Evolutionary conservation across 257 asterid species (phyloP).

Genomic region (Haberlea rhodopensis): DNA sequence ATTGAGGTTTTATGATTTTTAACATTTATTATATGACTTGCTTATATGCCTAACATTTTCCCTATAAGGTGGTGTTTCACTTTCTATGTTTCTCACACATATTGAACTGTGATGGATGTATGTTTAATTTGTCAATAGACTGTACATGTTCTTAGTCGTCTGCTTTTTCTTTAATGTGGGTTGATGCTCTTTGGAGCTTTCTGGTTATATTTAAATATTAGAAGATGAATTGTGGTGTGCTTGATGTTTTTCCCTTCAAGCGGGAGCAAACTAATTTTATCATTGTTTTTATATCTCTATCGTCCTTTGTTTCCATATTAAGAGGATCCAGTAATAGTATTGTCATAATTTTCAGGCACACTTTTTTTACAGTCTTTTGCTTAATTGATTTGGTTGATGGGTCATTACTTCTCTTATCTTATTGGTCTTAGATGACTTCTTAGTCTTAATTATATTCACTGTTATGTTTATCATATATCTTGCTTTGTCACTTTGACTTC

Average conservation of each 20-base stretch:
- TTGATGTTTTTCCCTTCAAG: neutral
- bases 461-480: neutral
- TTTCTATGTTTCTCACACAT: constrained; percentile 53
- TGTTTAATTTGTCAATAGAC: constrained; percentile 3
- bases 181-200: neutral
- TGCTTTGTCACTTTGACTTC: constrained; percentile 15
- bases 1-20: neutral
- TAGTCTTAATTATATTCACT: neutral
- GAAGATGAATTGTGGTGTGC: neutral
- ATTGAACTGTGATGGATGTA: constrained; percentile 71
- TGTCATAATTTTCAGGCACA: constrained; percentile 9
- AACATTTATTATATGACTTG: too few species aligned
- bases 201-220: neutral
- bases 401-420: neutral
- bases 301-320: neutral
- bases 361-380: neutral
- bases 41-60: neutral
- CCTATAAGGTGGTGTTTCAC: constrained; percentile 24
- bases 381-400: neutral
- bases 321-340: constrained; percentile 5
- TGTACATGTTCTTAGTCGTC: constrained; percentile 9
- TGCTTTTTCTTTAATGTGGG: constrained; percentile 6
- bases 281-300: neutral
- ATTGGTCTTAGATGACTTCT: neutral
- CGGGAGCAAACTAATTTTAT: neutral